phyloP scores from a whole-genome alignment of 176 grass and related monocot genomes.

The Dactylis glomerata region DNA sequence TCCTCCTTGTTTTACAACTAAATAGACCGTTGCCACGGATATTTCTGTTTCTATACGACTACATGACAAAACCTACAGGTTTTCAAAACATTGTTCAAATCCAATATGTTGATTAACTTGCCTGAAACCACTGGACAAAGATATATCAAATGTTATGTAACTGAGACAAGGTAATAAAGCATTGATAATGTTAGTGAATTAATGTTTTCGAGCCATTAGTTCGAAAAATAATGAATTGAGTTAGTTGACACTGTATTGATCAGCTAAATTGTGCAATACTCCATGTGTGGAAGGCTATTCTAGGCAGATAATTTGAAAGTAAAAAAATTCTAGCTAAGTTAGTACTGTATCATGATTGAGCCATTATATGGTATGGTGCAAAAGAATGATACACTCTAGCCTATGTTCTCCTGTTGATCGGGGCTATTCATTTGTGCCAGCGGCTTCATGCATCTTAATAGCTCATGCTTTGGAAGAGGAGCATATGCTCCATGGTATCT shows the following conservation, averaged over 20 bases:
- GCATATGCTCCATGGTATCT: neutral
- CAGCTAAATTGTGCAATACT: neutral
- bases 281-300: neutral
- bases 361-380: no score
- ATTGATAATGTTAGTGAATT: neutral
- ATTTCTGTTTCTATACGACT: neutral
- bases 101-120: neutral
- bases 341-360: no score
- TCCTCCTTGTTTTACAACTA: no score
- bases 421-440: no score
- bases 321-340: no score
- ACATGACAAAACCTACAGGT: neutral
- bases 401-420: no score
- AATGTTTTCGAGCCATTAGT: neutral
- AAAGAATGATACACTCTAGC: no score
- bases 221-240: neutral
- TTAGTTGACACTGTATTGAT: neutral
- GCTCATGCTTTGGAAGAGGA: neutral
- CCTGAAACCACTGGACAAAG: neutral
- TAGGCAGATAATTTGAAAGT: neutral
- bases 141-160: neutral
- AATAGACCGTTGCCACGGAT: no score
- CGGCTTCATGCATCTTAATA: no score
- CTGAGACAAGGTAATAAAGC: neutral
- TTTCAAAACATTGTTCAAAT: neutral